Percentiles rank a stretch among this genome's conserved stretches.
Conservation (phyloP, 352 stramenopile genomes). For the Pythium phragmiticola region DNA sequence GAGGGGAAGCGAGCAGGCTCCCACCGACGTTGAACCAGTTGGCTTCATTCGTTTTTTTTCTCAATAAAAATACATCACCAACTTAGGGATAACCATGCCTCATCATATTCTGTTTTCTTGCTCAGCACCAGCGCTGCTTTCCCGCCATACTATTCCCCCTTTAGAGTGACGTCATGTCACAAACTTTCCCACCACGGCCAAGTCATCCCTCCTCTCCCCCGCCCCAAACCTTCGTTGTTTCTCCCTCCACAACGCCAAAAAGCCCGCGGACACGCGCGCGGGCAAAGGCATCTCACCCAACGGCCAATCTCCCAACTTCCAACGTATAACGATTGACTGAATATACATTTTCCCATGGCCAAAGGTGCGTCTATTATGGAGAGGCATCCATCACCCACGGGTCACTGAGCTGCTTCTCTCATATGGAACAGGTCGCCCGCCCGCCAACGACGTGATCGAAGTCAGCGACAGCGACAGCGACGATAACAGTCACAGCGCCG, state of each 20-base stretch:
- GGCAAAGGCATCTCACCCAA: neutral
- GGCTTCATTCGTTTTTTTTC: neutral
- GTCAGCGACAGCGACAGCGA: conserved; percentile 25
- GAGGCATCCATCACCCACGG: neutral
- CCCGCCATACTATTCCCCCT: neutral
- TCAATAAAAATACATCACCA: neutral
- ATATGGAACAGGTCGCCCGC: conserved; percentile 5
- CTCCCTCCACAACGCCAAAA: conserved; percentile 1
- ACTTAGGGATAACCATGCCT: neutral
- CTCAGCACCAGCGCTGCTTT: too few relatives aligned
- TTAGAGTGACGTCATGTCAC: conserved; percentile 2
- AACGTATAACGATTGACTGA: neutral
- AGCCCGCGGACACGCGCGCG: neutral
- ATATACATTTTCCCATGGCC: conserved; percentile 1
- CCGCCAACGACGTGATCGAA: conserved; percentile 18
- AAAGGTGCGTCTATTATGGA: conserved; percentile 8
- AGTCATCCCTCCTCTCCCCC: conserved; percentile 2
- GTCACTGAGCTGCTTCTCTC: neutral
- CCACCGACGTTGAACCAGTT: neutral
- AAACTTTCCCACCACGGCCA: neutral
- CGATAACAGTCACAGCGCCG: neutral
- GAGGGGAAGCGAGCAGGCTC: neutral
- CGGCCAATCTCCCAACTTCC: neutral
- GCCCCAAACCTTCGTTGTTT: conserved; percentile 4
- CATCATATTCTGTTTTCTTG: neutral